These are phyloP conservation scores for Xerocomus alliaceus DNA, from an alignment of 1,284 basidiomycete genomes.

Conservation along the genomic window DNA sequence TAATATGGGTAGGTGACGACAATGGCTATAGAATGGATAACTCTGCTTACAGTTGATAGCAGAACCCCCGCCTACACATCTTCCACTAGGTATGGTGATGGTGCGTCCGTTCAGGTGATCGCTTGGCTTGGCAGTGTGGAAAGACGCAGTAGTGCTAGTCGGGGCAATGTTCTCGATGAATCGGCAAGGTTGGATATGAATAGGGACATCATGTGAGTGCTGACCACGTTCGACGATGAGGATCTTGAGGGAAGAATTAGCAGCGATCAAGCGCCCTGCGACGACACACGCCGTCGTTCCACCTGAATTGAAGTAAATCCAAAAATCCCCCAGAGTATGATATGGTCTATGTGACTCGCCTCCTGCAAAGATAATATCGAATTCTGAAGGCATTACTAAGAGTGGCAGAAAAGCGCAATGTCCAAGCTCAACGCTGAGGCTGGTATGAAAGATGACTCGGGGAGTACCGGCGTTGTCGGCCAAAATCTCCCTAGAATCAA, in stretches of 20 bases:
- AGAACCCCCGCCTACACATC: slow-evolving; percentile 65
- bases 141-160: slow-evolving; percentile 50
- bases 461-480: too few species aligned
- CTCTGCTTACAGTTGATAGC: slow-evolving; percentile 62
- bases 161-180: slow-evolving; percentile 50
- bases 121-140: slow-evolving; percentile 51
- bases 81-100: slow-evolving; percentile 50
- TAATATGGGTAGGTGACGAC: too few species aligned
- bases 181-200: slow-evolving; percentile 58
- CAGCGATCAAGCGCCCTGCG: slow-evolving; percentile 22
- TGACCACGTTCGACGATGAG: slow-evolving; percentile 23
- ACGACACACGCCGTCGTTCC: slow-evolving; percentile 30
- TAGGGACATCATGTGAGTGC: slow-evolving; percentile 40
- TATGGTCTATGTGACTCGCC: slow-evolving; percentile 37
- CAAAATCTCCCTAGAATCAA: too few species aligned
- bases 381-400: neutral
- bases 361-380: slow-evolving; percentile 47
- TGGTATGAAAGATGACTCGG: too few species aligned
- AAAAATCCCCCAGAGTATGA: neutral
- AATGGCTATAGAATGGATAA: too few species aligned
- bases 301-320: slow-evolving; percentile 14
- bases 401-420: too few species aligned
- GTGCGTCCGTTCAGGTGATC: slow-evolving; percentile 52
- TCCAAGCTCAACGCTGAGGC: too few species aligned
- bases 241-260: slow-evolving; percentile 28